Base-by-base conservation (phyloP, 768 basidiomycete genomes). In the Leccinum subgranulosum region DNA sequence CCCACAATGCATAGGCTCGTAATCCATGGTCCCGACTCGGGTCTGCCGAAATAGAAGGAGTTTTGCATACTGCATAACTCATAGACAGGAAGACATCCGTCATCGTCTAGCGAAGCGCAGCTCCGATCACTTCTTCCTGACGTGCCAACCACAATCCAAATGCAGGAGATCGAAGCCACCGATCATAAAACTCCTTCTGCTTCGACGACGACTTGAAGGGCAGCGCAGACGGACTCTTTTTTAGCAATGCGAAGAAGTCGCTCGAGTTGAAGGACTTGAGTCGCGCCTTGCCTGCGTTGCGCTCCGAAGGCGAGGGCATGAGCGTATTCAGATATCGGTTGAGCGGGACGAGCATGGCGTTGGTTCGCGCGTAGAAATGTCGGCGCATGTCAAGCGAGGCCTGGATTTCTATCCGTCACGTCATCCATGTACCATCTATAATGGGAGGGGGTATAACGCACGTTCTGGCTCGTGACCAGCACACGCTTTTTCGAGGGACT, bases 271-370 rank as follows among this genome's bases (percentile, higher is more conserved):
- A 94, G 3, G 89, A 80, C 62, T 84, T 89, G 47, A 92, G 76
- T 11, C 84, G 73, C 7, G 64, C 48, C 36, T 69, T 57, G 17
- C 64, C 62, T 5, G 60, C 57, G 48, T 69, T 64, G 15, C 75
- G 66, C 34, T 80, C 84, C 9, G 77, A 72, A 6, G 84, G 87
- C 19, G 84, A 80, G 57, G 92, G 92, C 69, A 94, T 92, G 49
- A 95, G 81, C 1, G 88, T 87, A 58, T 90, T 88, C 43, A 98
- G 85, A 76, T 98, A 98, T 62, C 95, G 84, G 64, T 95, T 87
- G 5, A 98, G 80, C 0, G 96, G 96, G 3, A 91, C 87, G 21
- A 98, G 82, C 59, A 98, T 79, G 54, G 87, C 87, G 19, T 88
- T 90, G 1, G 96, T 93, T 47, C 95, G 81, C 41, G 88, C 83